phyloP scores from a whole-genome alignment of 495 filamentous ascomycete species.

The Daldinia loculata region DNA sequence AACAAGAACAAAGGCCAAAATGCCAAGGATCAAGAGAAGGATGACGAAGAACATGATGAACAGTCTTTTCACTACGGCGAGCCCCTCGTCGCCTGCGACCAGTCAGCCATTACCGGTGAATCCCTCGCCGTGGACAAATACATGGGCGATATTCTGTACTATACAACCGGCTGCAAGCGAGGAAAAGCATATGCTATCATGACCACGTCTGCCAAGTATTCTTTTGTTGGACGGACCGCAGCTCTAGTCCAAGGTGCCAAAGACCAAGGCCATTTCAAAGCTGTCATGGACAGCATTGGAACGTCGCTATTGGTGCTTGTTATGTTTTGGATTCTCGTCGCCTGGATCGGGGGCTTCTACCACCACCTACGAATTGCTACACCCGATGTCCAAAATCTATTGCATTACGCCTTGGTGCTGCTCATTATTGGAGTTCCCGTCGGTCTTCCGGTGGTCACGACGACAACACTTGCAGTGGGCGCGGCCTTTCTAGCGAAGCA shows the following conservation, averaged over 20 bases:
- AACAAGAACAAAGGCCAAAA: slow-evolving; percentile 41
- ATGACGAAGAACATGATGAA: slow-evolving; percentile 77
- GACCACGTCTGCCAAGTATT: slow-evolving; percentile 82
- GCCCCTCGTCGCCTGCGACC: slow-evolving; percentile 85
- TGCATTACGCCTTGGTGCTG: slow-evolving; percentile 85
- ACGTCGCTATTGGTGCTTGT: slow-evolving; percentile 83
- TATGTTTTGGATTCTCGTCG: slow-evolving; percentile 77
- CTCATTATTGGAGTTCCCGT: slow-evolving; percentile 94
- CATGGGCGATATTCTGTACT: slow-evolving; percentile 77
- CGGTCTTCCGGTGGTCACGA: slow-evolving; percentile 93
- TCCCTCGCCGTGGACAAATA: slow-evolving; percentile 90
- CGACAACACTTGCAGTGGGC: slow-evolving; percentile 94
- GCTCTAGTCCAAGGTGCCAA: slow-evolving; percentile 77
- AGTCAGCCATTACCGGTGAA: slow-evolving; percentile 91
- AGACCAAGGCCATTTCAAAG: slow-evolving; percentile 85
- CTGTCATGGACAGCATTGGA: slow-evolving; percentile 84
- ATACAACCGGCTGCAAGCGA: slow-evolving; percentile 88
- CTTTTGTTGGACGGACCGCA: slow-evolving; percentile 87
- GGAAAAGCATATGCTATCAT: slow-evolving; percentile 82
- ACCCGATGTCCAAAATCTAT: slow-evolving; percentile 57
- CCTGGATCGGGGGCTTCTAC: slow-evolving; percentile 87
- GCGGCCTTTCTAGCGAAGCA: slow-evolving; percentile 92
- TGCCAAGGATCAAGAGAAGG: slow-evolving; percentile 64
- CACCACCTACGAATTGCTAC: slow-evolving; percentile 74
- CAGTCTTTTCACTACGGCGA: slow-evolving; percentile 79